Base-by-base conservation (phyloP, 116 monocot genomes). In the Posidonia oceanica region DNA sequence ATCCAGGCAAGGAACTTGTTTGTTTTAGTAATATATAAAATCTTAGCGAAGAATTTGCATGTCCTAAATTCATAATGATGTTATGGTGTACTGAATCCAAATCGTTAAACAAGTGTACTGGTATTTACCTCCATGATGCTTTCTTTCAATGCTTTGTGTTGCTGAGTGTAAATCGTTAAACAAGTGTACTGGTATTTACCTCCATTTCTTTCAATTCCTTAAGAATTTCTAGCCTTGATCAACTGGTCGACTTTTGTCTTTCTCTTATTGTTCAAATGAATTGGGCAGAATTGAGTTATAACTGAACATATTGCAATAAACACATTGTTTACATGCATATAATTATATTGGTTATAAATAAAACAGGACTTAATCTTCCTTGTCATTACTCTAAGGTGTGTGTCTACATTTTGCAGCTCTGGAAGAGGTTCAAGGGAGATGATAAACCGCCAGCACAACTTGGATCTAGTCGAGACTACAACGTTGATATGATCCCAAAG, bases 401-500 rank as follows among this genome's bases (percentile, higher is more conserved):
- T 12, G 12, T 8, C 41, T 40, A 39, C 39, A 66, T 20, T 22
- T 51, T 70, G 65, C 79, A 91, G 88, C 86, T 94, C 15, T 91
- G 90, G 91, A 87, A 88, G 72, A 90, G 75, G 74, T 94, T 94
- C 59, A 85, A 84, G 61, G 94, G 88, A 58, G 79, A 65, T 76
- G 88, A 90, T 58, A 90, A 88, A 61, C 88, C 94, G 2, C 88
- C 91, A 69, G 62, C 88, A 71, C 69, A 90, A 75, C 69, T 94
- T 65, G 94, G 94, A 17, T 53, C 94, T 23, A 94, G 88, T 77
- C 85, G 86, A 86, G 90, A 94, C 64, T 91, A 94, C 79, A 94
- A 94, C 74, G 88, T 94, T 52, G 91, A 94, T 75, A 90, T 94
- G 94, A 78, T 94, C 60, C 94, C 94, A 56, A 94, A 94, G 94